Evolutionary conservation across 1,284 basidiomycete genomes (phyloP).

Genomic region (Exobasidium cylindrosporum): DNA sequence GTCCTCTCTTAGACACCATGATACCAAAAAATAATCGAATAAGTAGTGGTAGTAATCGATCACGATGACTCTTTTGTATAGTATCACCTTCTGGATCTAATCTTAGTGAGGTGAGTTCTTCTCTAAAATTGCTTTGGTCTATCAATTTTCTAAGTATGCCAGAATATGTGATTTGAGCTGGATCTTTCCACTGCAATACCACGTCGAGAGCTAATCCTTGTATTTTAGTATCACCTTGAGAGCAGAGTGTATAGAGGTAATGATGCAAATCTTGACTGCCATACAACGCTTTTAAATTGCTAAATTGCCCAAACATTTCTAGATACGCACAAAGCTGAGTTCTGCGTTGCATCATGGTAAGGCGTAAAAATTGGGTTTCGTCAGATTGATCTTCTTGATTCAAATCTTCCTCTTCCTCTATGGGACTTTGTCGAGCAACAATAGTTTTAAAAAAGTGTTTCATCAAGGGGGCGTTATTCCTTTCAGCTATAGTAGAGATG

Average conservation of each 20-base stretch:
- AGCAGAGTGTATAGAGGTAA: constrained; percentile 73
- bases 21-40: constrained; percentile 82
- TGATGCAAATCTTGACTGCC: constrained; percentile 67
- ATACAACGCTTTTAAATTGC: constrained; percentile 81
- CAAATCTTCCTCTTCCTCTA: constrained; percentile 17
- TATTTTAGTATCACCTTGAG: constrained; percentile 77
- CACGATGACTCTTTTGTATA: constrained; percentile 67
- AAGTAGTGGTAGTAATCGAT: constrained; percentile 70
- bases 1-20: constrained; percentile 77
- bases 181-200: constrained; percentile 77
- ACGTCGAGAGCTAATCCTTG: constrained; percentile 78
- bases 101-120: constrained; percentile 71
- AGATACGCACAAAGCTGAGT: constrained; percentile 62
- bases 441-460: constrained; percentile 39
- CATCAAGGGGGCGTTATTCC: constrained; percentile 37
- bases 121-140: constrained; percentile 83
- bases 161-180: constrained; percentile 67
- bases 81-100: constrained; percentile 53
- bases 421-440: constrained; percentile 25
- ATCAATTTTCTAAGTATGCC: constrained; percentile 70
- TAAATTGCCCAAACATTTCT: constrained; percentile 80
- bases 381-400: not conserved
- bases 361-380: constrained; percentile 2
- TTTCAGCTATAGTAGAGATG: constrained; percentile 30
- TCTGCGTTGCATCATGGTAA: constrained; percentile 31